phyloP scores from a whole-genome alignment of 2,329 filamentous ascomycete genomes.

The Fusarium cicatricum region DNA sequence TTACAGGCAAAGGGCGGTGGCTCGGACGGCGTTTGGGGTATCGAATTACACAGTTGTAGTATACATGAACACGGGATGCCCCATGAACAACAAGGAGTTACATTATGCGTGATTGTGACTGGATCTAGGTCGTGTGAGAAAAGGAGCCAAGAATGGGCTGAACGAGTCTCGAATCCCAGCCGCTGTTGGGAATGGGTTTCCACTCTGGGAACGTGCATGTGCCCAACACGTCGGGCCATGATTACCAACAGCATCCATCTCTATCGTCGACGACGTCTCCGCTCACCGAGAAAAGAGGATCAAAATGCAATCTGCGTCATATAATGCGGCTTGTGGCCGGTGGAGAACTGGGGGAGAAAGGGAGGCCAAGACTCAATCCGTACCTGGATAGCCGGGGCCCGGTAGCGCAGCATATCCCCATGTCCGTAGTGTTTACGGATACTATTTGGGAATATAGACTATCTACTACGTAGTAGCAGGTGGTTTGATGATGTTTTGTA shows the following conservation, averaged over 20 bases:
- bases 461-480: no score
- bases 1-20: constrained; percentile 13
- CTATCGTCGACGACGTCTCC: constrained; percentile 1
- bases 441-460: no score
- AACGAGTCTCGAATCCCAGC: background rate
- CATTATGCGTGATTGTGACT: background rate
- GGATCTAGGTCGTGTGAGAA: background rate
- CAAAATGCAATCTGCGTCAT: constrained; percentile 6
- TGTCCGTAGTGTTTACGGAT: no score
- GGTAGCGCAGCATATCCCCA: no score
- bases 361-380: background rate
- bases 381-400: no score
- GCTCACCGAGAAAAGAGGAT: constrained; percentile 3
- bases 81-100: background rate
- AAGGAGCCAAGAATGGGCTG: constrained; percentile 1
- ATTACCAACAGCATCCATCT: constrained; percentile 5
- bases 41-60: background rate
- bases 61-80: background rate
- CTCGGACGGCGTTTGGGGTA: constrained; percentile 18
- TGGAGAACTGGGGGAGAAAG: constrained; percentile 6
- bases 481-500: no score
- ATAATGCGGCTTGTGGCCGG: background rate
- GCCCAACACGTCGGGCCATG: background rate
- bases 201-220: constrained; percentile 8
- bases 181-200: background rate